Percentiles rank a stretch among this genome's conserved stretches.
phyloP scores from a whole-genome alignment of 2,329 filamentous ascomycete species.

The Cladophialophora carrionii region DNA sequence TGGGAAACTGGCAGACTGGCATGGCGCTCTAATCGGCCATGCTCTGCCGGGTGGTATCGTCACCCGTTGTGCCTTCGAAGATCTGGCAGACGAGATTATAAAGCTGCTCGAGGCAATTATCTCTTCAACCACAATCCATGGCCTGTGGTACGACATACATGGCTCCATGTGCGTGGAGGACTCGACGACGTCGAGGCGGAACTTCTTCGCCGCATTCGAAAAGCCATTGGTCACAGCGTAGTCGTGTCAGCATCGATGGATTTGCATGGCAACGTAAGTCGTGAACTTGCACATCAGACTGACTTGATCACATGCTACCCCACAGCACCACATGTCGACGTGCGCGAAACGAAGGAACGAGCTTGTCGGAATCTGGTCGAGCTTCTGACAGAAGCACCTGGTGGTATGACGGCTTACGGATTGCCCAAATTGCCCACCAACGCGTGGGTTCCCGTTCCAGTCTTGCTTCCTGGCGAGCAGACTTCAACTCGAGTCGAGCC shows the following conservation, averaged over 20 bases:
- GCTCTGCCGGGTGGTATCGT: slow-evolving; percentile 15
- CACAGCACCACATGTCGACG: slow-evolving; percentile 14
- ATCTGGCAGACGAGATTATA: slow-evolving; percentile 10
- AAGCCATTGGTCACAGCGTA: slow-evolving; percentile 4
- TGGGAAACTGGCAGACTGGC: neutral
- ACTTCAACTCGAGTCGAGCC: slow-evolving; percentile 15
- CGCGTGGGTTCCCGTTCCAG: slow-evolving; percentile 11
- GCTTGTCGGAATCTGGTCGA: slow-evolving; percentile 15
- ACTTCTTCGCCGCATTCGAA: slow-evolving; percentile 14
- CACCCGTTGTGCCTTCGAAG: slow-evolving; percentile 11
- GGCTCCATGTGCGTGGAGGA: slow-evolving; percentile 20
- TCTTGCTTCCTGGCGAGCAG: slow-evolving; percentile 18
- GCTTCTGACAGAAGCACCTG: neutral
- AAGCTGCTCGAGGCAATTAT: neutral
- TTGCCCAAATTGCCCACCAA: slow-evolving; percentile 1
- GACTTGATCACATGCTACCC: slow-evolving; percentile 17
- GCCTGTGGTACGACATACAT: slow-evolving; percentile 19
- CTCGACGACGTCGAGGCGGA: slow-evolving; percentile 11
- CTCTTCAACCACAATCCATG: slow-evolving; percentile 8
- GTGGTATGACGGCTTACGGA: neutral
- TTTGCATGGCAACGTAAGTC: slow-evolving; percentile 19
- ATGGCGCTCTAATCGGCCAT: slow-evolving; percentile 13
- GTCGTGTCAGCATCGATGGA: slow-evolving; percentile 20
- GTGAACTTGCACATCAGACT: slow-evolving; percentile 13
- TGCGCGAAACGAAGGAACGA: slow-evolving; percentile 14